Evolutionary conservation across 306 rosid genomes (phyloP).

Genomic region (Prunus fruticosa): DNA sequence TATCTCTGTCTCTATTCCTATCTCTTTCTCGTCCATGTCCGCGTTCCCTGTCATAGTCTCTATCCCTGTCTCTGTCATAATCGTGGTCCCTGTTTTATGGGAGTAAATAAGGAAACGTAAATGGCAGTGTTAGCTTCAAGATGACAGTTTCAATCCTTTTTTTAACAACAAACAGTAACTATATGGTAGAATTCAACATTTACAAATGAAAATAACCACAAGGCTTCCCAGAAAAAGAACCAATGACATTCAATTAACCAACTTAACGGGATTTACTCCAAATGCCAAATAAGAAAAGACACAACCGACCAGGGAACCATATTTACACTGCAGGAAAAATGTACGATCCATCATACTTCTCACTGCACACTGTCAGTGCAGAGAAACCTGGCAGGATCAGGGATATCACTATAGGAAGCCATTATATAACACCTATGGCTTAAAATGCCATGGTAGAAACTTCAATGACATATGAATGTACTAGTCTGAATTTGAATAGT

Average conservation of each 20-base stretch:
- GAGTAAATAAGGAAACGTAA: neutral
- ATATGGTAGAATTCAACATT: neutral
- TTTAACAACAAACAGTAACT: neutral
- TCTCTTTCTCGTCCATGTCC: conserved; percentile 80
- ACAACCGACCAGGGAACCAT: neutral
- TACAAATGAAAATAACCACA: neutral
- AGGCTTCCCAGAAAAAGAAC: conserved; percentile 2
- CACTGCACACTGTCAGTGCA: conserved; percentile 99
- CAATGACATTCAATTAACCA: neutral
- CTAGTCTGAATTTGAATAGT: conserved; percentile 6
- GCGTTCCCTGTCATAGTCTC: conserved; percentile 74
- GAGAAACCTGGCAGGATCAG: conserved; percentile 99
- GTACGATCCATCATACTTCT: conserved; percentile 99
- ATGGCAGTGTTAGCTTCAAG: conserved; percentile 1
- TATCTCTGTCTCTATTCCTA: conserved; percentile 36
- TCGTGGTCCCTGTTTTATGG: conserved; percentile 70
- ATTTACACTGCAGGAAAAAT: conserved; percentile 21
- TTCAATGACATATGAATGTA: conserved; percentile 23
- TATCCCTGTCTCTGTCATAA: conserved; percentile 72
- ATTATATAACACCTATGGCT: conserved; percentile 58
- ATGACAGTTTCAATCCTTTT: neutral
- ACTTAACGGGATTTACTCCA: neutral
- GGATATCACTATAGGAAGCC: conserved; percentile 73
- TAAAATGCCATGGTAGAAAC: conserved; percentile 65
- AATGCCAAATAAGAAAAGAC: conserved; percentile 1